These are phyloP conservation scores for Tetrahymena thermophila DNA, from an alignment of 73 alveolate genomes.

Conservation along the genomic window DNA sequence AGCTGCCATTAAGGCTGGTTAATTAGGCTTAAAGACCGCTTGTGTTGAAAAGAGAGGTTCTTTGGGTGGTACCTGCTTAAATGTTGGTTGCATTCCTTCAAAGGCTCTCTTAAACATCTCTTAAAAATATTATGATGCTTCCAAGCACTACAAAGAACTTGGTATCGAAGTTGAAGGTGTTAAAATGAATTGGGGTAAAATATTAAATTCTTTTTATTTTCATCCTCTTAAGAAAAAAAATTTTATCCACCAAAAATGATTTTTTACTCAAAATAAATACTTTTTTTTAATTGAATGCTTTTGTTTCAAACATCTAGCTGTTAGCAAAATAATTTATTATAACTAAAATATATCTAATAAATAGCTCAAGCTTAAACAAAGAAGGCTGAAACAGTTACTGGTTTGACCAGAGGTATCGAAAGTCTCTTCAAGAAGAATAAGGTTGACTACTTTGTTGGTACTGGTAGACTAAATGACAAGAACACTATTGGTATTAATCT, in stretches of 20 bases:
- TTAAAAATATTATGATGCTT: conserved; percentile 78
- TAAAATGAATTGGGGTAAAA: conserved; percentile 51
- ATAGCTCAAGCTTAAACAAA: conserved; percentile 6
- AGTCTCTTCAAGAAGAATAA: conserved; percentile 78
- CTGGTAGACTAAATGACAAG: conserved; percentile 56
- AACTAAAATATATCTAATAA: neutral
- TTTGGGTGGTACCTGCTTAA: conserved; percentile 97
- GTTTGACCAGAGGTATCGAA: conserved; percentile 86
- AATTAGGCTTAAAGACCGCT: conserved; percentile 91
- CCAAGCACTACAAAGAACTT: conserved; percentile 63
- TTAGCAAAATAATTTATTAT: neutral
- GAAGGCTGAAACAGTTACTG: conserved; percentile 76
- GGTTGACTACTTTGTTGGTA: conserved; percentile 77
- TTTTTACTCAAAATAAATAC: no score
- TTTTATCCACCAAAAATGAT: no score
- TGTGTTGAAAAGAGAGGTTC: conserved; percentile 94
- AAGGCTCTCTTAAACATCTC: conserved; percentile 83
- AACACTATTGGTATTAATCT: conserved; percentile 55
- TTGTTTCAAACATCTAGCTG: neutral
- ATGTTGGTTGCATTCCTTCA: conserved; percentile 92
- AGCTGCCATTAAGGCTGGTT: conserved; percentile 95
- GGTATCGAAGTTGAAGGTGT: conserved; percentile 63
- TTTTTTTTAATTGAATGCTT: no score
- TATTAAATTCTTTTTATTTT: neutral
- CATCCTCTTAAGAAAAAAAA: no score